Percentiles rank a stretch among this genome's conserved stretches.
Evolutionary conservation across 1,284 basidiomycete genomes (phyloP).

Genomic region (Cronartium quercuum): DNA sequence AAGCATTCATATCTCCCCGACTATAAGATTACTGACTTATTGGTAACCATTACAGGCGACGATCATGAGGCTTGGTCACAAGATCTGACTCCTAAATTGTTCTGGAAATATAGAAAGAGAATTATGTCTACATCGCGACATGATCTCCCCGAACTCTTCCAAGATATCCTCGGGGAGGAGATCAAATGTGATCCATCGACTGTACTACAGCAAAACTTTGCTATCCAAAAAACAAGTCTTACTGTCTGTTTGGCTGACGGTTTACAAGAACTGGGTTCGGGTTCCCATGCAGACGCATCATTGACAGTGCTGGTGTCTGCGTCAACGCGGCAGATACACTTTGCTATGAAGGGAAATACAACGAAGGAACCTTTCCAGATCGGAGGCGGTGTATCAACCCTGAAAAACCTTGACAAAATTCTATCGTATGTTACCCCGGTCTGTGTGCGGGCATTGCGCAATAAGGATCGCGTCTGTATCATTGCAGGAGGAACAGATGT

Average conservation of each 20-base stretch:
- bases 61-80: slow-evolving; percentile 80
- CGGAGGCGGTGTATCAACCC: neutral
- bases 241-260: slow-evolving; percentile 3
- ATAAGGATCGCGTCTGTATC: neutral
- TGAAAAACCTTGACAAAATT: slow-evolving; percentile 16
- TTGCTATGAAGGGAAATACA: neutral
- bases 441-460: slow-evolving; percentile 5
- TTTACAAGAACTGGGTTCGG: neutral
- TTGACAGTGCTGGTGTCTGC: neutral
- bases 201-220: slow-evolving; percentile 7
- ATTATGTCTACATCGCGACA: slow-evolving; percentile 56
- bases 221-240: slow-evolving; percentile 1
- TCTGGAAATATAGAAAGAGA: slow-evolving; percentile 59
- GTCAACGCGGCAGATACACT: neutral
- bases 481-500: slow-evolving; percentile 10
- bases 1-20: neutral
- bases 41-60: slow-evolving; percentile 57
- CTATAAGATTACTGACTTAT: neutral
- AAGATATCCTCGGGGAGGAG: slow-evolving; percentile 50
- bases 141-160: slow-evolving; percentile 56
- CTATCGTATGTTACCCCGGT: slow-evolving; percentile 11
- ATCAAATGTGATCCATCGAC: neutral
- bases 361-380: neutral
- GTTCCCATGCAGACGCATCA: neutral
- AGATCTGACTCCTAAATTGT: slow-evolving; percentile 66